A percentile compares a stretch with the other conserved stretches of the same genome.
phyloP scores from a whole-genome alignment of 2,329 filamentous ascomycete genomes.

The Claviceps fusiformis region DNA sequence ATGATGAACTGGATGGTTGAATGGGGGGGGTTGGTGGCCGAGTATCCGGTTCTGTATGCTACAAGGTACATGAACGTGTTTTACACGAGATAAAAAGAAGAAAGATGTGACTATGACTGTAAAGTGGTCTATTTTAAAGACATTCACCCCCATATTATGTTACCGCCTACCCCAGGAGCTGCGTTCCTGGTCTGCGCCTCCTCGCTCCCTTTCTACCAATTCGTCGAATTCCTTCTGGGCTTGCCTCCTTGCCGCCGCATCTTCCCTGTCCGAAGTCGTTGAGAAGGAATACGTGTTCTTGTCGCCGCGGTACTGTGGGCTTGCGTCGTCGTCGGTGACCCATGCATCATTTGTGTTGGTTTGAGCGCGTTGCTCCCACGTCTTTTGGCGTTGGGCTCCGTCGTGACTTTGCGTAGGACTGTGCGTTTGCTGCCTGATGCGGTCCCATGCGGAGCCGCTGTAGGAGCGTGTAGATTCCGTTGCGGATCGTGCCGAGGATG shows the following conservation, averaged over 20 bases:
- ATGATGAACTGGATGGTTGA: too few species aligned
- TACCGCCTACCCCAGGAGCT: constrained; percentile 14
- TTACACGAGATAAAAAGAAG: too few species aligned
- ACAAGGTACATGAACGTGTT: too few species aligned
- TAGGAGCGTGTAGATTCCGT: constrained; percentile 6
- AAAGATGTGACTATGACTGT: too few species aligned
- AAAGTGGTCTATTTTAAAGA: too few species aligned
- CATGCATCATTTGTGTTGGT: constrained; percentile 5
- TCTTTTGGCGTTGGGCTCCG: constrained; percentile 9
- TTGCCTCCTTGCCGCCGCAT: constrained; percentile 25
- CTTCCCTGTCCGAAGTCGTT: constrained; percentile 22
- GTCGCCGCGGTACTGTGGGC: constrained; percentile 6
- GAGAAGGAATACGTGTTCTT: constrained; percentile 22
- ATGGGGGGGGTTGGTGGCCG: too few species aligned
- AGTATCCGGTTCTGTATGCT: too few species aligned
- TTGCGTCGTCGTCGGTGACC: constrained; percentile 14
- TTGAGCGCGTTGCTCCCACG: constrained; percentile 6
- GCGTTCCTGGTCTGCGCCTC: constrained; percentile 15
- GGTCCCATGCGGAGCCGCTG: constrained; percentile 30
- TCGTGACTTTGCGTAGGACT: constrained; percentile 15
- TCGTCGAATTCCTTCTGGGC: constrained; percentile 38
- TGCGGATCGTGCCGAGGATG: constrained; percentile 17
- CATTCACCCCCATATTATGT: not conserved
- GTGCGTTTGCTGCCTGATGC: constrained; percentile 25
- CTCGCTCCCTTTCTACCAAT: constrained; percentile 31